A percentile compares a stretch with the other conserved stretches of the same genome.
Conservation (phyloP, 2,329 filamentous ascomycete species). For the Bipolaris bicolor region DNA sequence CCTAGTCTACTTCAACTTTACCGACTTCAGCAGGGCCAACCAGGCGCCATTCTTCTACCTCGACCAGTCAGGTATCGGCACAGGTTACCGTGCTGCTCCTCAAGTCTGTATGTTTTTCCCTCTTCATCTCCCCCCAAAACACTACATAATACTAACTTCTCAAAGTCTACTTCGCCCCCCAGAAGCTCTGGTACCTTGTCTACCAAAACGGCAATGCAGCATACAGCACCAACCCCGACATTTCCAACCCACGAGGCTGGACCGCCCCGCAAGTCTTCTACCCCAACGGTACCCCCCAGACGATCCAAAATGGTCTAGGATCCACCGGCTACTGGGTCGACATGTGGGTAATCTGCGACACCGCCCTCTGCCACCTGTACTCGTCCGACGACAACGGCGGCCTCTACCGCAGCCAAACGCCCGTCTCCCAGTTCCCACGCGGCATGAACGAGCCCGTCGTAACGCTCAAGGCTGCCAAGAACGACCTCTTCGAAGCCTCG, state of each 20-base stretch:
- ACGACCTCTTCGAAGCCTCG: constrained; percentile 48
- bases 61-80: constrained; percentile 47
- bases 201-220: constrained; percentile 54
- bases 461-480: constrained; percentile 36
- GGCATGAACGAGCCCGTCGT: constrained; percentile 50
- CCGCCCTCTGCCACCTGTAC: constrained; percentile 48
- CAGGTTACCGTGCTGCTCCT: constrained; percentile 51
- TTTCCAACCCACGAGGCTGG: constrained; percentile 51
- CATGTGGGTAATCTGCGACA: constrained; percentile 54
- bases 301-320: constrained; percentile 41
- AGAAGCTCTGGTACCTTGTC: constrained; percentile 53
- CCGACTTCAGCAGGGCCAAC: constrained; percentile 43
- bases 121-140: neutral
- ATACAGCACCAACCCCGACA: constrained; percentile 52
- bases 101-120: constrained; percentile 36
- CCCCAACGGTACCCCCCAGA: constrained; percentile 35
- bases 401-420: constrained; percentile 50
- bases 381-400: constrained; percentile 52
- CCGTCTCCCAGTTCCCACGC: constrained; percentile 43
- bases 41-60: constrained; percentile 48
- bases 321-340: constrained; percentile 51
- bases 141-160: neutral
- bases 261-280: constrained; percentile 49
- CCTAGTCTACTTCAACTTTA: constrained; percentile 52
- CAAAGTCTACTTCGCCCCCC: constrained; percentile 49